Conservation (phyloP, 345 rosid species). For the Pistacia vera region DNA sequence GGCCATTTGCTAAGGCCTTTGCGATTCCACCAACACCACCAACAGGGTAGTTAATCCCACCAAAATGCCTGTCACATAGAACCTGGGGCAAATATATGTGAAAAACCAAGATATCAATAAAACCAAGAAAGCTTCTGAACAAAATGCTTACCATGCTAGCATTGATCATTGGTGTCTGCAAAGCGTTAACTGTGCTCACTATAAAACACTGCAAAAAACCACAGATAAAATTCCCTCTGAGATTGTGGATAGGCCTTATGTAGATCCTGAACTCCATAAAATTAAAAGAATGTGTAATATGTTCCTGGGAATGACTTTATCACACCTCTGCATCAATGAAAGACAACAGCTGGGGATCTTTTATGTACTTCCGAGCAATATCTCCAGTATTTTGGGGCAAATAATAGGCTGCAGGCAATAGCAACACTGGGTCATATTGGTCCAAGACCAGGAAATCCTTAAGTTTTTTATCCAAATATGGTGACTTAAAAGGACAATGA, state of each 20-base stretch:
- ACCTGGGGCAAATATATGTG: slow-evolving; percentile 51
- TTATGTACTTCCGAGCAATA: slow-evolving; percentile 84
- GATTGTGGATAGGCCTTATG: background rate
- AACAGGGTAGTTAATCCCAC: slow-evolving; percentile 93
- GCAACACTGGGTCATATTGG: slow-evolving; percentile 7
- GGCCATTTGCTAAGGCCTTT: slow-evolving; percentile 75
- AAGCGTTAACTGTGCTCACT: slow-evolving; percentile 87
- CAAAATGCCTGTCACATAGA: slow-evolving; percentile 95
- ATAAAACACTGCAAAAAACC: slow-evolving; percentile 82
- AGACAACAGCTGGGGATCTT: slow-evolving; percentile 81
- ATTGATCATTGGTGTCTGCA: slow-evolving; percentile 95
- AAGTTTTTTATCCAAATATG: background rate
- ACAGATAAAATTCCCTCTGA: slow-evolving; percentile 6
- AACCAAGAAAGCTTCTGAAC: background rate
- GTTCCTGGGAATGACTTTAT: slow-evolving; percentile 18
- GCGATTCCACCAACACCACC: slow-evolving; percentile 99
- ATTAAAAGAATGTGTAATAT: background rate
- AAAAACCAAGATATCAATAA: slow-evolving; percentile 11
- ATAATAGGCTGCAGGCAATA: slow-evolving; percentile 65
- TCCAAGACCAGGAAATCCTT: background rate
- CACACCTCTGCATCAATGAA: slow-evolving; percentile 96
- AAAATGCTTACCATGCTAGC: slow-evolving; percentile 77
- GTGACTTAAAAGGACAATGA: slow-evolving; percentile 2
- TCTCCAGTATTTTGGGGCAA: slow-evolving; percentile 92
- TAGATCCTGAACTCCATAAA: background rate